These are phyloP conservation scores for Didymellaceae sp. DNA, from an alignment of 2,329 filamentous ascomycete species.

Conservation along the genomic window DNA sequence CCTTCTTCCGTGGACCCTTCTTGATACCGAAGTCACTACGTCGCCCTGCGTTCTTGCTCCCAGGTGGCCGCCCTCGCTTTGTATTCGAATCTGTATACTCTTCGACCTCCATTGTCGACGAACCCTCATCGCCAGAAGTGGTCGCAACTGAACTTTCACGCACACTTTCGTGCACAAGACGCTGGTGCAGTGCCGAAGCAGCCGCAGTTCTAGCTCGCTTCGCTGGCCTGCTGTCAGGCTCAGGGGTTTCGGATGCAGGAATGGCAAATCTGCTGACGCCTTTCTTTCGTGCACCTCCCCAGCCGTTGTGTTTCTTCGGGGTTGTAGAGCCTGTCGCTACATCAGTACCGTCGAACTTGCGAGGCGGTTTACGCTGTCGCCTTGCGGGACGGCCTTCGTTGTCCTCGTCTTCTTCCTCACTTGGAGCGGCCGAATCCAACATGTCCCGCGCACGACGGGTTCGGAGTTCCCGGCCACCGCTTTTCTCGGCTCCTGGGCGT, in stretches of 20 bases:
- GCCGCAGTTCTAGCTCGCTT: constrained; percentile 39
- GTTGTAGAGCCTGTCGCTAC: constrained; percentile 39
- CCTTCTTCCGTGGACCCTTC: constrained; percentile 55
- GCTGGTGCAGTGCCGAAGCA: constrained; percentile 47
- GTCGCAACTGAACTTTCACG: constrained; percentile 51
- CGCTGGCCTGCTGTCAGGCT: constrained; percentile 40
- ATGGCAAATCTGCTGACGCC: constrained; percentile 44
- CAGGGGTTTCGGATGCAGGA: constrained; percentile 43
- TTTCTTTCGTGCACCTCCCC: constrained; percentile 49
- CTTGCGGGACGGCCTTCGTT: constrained; percentile 39
- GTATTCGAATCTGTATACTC: constrained; percentile 30
- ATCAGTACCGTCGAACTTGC: constrained; percentile 44
- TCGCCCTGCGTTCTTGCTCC: constrained; percentile 55
- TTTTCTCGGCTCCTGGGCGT: constrained; percentile 53
- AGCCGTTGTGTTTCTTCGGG: constrained; percentile 44
- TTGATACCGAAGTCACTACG: constrained; percentile 57
- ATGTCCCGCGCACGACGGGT: constrained; percentile 52
- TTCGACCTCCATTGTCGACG: constrained; percentile 40
- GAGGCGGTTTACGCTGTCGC: constrained; percentile 45
- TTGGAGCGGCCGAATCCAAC: constrained; percentile 46
- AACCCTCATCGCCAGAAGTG: constrained; percentile 46
- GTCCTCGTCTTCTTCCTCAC: constrained; percentile 49
- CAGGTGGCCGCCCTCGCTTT: constrained; percentile 49
- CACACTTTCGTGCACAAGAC: constrained; percentile 53
- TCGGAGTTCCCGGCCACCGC: constrained; percentile 55